These are phyloP conservation scores for Coriolopsis trogii DNA, from an alignment of 1,284 basidiomycete species.

Conservation along the genomic window DNA sequence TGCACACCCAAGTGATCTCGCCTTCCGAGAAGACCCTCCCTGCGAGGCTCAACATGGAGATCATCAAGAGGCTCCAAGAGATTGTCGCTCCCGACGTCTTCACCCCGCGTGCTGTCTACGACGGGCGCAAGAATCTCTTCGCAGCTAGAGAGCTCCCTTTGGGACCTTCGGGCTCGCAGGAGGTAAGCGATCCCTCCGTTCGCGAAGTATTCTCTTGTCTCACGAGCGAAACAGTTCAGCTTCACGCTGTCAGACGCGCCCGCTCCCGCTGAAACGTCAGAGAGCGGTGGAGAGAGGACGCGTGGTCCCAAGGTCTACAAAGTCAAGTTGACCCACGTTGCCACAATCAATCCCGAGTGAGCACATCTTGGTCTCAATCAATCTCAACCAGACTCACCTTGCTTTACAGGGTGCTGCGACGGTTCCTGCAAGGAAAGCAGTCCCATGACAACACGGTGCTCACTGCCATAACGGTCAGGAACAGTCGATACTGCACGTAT, in stretches of 20 bases:
- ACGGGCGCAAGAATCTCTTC: conserved; percentile 80
- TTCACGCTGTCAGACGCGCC: conserved; percentile 52
- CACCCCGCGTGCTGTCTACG: conserved; percentile 68
- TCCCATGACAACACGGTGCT: conserved; percentile 70
- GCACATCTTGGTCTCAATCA: conserved; percentile 20
- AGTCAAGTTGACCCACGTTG: conserved; percentile 66
- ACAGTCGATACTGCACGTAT: conserved; percentile 4
- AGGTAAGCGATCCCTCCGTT: conserved; percentile 37
- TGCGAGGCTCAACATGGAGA: conserved; percentile 63
- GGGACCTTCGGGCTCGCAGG: conserved; percentile 46
- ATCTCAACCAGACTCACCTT: conserved; percentile 1
- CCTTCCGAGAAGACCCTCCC: conserved; percentile 70
- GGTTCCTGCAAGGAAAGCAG: conserved; percentile 68
- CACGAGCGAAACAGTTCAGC: conserved; percentile 51
- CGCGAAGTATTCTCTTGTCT: conserved; percentile 1
- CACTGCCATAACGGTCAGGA: conserved; percentile 69
- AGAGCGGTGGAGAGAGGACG: conserved; percentile 7
- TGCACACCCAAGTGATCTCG: conserved; percentile 50
- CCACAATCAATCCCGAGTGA: conserved; percentile 76
- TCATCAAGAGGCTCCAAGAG: conserved; percentile 63
- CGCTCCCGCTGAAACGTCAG: conserved; percentile 15
- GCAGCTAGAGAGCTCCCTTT: conserved; percentile 58
- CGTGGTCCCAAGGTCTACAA: conserved; percentile 59
- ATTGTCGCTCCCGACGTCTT: conserved; percentile 60
- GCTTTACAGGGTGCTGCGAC: conserved; percentile 54